phyloP scores from a whole-genome alignment of 306 rosid genomes.

The Quercus agrifolia region DNA sequence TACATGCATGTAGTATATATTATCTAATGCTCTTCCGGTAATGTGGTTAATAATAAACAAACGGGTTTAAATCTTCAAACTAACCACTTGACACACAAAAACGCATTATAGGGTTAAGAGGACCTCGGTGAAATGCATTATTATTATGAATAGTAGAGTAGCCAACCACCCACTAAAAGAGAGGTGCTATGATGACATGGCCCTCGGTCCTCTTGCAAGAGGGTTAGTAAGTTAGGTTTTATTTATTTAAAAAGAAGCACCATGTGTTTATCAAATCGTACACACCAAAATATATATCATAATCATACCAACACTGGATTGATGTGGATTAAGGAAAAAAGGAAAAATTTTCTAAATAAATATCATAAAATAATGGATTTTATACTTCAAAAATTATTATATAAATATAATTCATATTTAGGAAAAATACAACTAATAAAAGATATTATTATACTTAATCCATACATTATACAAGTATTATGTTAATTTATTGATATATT shows the following conservation, averaged over 20 bases:
- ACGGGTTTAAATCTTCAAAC: not conserved
- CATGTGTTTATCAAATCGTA: not conserved
- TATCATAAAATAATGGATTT: too few species aligned
- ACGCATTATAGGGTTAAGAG: not conserved
- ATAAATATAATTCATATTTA: too few species aligned
- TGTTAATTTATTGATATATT: too few species aligned
- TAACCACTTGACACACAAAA: slow-evolving; percentile 1
- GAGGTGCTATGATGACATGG: not conserved
- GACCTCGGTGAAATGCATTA: slow-evolving; percentile 7
- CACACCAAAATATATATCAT: too few species aligned
- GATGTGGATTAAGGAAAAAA: too few species aligned
- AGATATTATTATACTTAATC: too few species aligned
- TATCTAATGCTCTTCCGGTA: not conserved
- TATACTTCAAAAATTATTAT: too few species aligned
- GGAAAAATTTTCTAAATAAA: too few species aligned
- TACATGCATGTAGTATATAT: not conserved
- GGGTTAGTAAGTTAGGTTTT: too few species aligned
- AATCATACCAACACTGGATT: too few species aligned
- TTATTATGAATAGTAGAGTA: not conserved
- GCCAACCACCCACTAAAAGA: slow-evolving; percentile 15
- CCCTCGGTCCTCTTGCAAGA: not conserved
- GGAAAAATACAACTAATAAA: too few species aligned
- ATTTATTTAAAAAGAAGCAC: not conserved
- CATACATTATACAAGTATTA: too few species aligned
- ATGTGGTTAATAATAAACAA: not conserved